Evolutionary conservation across 768 basidiomycete species (phyloP), one percentile per base, ranked within the genome.

Genomic region (Russula vinacea): DNA sequence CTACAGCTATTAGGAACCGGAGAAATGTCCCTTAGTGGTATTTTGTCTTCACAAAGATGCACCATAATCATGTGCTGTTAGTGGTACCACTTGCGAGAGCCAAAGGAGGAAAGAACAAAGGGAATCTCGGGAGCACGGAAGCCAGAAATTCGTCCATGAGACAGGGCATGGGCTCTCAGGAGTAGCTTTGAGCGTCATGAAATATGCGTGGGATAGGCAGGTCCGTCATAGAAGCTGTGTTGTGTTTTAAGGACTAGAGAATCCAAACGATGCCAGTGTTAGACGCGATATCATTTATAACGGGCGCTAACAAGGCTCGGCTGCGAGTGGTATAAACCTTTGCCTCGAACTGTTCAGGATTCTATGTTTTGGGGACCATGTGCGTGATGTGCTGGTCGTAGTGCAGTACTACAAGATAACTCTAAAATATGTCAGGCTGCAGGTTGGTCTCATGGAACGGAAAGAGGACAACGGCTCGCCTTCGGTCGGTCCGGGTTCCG

Each of bases 1-100:
- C 64, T 60, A 65, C 64, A 65, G 24, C 22, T 65, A 54, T 60
- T 49, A 16, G 64, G 42, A 44, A 24, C 37, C 64, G n/a, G 26
- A 9, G 9, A 56, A 17, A 65, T 16, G 3, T 14, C 52, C 5
- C 32, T 11, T 56, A 35, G 57, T 33, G 16, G 47, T 9, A 14
- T 54, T 5, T 49, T 6, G 2, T 56, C 26, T 65, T 50, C 45
- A 56, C 39, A 44, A 35, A 50, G 32, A 24, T 42, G 54, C 14
- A 44, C 24, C 5, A 14, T 0, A 22, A 37, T 64, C 26, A 59
- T 22, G 17, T 39, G 17, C 14, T 5, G 14, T 11, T 35, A 19
- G 26, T 63, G 22, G 50, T 19, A 16, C 4, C 19, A n/a, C 14
- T 19, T 26, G 33, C 51, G 52, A 32, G 50, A 26, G 6, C 53